Base-by-base conservation (phyloP, 768 basidiomycete genomes). In the Suillus subalutaceus region DNA sequence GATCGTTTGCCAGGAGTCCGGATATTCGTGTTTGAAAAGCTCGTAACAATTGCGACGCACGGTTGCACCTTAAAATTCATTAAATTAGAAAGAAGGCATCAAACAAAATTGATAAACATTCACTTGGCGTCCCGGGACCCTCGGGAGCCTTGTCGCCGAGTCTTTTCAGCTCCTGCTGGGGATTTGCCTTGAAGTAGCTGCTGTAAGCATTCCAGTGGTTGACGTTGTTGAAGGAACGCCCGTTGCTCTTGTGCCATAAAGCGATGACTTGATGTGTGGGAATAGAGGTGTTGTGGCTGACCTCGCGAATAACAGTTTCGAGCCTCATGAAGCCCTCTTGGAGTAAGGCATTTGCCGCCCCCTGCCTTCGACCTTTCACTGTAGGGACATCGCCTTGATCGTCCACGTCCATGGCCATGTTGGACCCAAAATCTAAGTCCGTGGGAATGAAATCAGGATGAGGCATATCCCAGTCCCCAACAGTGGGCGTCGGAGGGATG, bases 161-260 rank as follows among this genome's bases (percentile, higher is more conserved):
- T 57, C 52, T 18, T 15, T 20, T 20, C 16, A 44, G 41, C 56
- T 66, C 65, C 65, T 63, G 30, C 18, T 53, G 61, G 23, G 55
- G 38, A 23, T 66, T 12, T 16, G 56, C 53, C 20, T 62, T 63
- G 55, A 66, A 66, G 37, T 44, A 63, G 18, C 26, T 44, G 37
- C 56, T 38, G 12, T 66, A 66, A 23, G 56, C 56, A 37, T 66
- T 66, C 62, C 65, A 66, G 60, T 62, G 44, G 30, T 66, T 66
- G 40, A 32, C 10, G 6, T 46, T 55, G 32, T 64, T 63, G 38
- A 66, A n/a, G 37, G 62, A 37, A 32, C n/a, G 13, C 8, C 65
- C 50, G 1, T 53, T 26, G 26, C 26, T 15, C 37, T 60, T 65
- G 65, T 65, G 59, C 59, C 59, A 65, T 3, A 62, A 63, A 6